phyloP scores from a whole-genome alignment of 164 flowering plant genomes.

The Litsea cubeba region DNA sequence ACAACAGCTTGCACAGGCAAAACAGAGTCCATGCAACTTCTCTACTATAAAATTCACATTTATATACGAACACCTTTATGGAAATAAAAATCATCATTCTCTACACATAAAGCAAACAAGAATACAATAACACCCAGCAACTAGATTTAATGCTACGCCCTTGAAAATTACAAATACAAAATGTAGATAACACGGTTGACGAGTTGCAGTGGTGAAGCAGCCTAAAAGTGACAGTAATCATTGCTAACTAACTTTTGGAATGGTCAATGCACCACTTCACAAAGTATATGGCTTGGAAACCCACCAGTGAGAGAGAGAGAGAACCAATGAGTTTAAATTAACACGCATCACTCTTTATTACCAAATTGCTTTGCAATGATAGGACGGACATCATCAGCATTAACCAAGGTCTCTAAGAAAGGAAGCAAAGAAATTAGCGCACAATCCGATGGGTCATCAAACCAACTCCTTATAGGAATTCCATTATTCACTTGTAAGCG shows the following conservation, averaged over 20 bases:
- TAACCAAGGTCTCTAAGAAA: conserved; percentile 65
- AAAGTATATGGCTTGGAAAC: conserved; percentile 1
- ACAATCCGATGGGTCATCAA: conserved; percentile 70
- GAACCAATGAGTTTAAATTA: conserved; percentile 16
- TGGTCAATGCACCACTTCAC: conserved; percentile 5
- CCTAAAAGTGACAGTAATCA: not conserved
- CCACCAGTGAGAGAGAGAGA: not conserved
- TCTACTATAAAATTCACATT: no score
- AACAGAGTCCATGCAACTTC: no score
- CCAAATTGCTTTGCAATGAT: conserved; percentile 78
- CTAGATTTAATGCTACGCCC: no score
- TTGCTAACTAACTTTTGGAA: not conserved
- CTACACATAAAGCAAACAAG: no score
- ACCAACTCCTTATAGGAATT: conserved; percentile 90
- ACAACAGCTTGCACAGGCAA: no score
- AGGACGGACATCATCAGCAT: conserved; percentile 91
- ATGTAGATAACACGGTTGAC: not conserved
- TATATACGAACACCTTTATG: no score
- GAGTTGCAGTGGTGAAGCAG: not conserved
- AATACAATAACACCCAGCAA: no score
- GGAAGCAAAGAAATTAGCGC: conserved; percentile 67
- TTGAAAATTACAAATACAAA: no score
- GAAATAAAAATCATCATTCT: no score
- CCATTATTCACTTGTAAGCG: conserved; percentile 93
- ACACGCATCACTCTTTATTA: conserved; percentile 55